phyloP scores from a whole-genome alignment of 306 rosid species.

The Vicia villosa region DNA sequence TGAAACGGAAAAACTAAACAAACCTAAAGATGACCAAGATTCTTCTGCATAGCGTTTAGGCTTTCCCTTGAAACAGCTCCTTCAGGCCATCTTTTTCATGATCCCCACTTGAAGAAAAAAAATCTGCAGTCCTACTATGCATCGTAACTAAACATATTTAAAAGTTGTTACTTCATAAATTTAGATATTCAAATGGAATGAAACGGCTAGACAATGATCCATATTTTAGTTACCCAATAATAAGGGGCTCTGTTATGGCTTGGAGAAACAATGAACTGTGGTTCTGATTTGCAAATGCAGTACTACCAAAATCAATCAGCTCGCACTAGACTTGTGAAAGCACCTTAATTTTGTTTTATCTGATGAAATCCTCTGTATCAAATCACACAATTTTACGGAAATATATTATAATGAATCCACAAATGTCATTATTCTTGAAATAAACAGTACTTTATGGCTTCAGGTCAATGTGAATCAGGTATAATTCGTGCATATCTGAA shows the following conservation, averaged over 20 bases:
- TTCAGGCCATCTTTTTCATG: conserved; percentile 88
- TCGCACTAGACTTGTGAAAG: conserved; percentile 99
- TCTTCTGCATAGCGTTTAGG: conserved; percentile 79
- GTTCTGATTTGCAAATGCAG: conserved; percentile 77
- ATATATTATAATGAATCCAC: conserved; percentile 33
- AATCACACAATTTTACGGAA: conserved; percentile 51
- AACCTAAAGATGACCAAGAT: conserved; percentile 69
- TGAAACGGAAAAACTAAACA: background rate
- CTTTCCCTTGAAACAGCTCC: conserved; percentile 94
- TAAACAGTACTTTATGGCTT: conserved; percentile 94
- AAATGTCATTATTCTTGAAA: conserved; percentile 44
- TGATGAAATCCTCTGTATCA: conserved; percentile 77
- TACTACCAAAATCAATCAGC: conserved; percentile 98
- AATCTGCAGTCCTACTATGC: conserved; percentile 71
- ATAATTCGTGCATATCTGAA: conserved; percentile 84
- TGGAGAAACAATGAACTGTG: conserved; percentile 86
- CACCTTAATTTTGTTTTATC: conserved; percentile 77
- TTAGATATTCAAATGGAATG: background rate
- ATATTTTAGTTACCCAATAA: conserved; percentile 65
- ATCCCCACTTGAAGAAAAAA: conserved; percentile 69
- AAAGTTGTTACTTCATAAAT: background rate
- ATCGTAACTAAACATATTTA: conserved; percentile 10
- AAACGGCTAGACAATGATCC: conserved; percentile 1
- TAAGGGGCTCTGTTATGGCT: conserved; percentile 90
- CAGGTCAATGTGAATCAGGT: conserved; percentile 84